Evolutionary conservation across 805 yeast species (phyloP), one percentile per base, ranked within the genome.

Genomic region (Teunomyces funiuensis): DNA sequence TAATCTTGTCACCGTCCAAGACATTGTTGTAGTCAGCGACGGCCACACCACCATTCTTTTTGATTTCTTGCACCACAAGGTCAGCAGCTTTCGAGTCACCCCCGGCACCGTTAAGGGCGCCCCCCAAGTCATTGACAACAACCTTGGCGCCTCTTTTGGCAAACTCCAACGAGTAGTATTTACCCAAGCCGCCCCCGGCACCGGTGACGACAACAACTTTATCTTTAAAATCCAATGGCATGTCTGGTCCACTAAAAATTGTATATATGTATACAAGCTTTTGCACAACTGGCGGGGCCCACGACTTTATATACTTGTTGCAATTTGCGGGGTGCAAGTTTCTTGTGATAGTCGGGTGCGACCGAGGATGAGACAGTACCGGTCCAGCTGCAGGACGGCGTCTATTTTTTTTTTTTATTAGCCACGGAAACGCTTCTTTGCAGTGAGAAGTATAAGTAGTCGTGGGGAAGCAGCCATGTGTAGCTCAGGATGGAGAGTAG

Each of bases 101-200:
- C 33, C 77, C 82, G 18, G 87, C 88, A 37, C 97, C 97, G 18
- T 75, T 69, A 40, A 87, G 69, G 17, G 90, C 73, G 22, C 96
- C 95, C 42, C 97, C 97, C 46, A 91, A 74, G 65, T 91, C 99
- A 61, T 91, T 91, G 23, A 91, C 96, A 18, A 91, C 96, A 27
- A 91, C 97, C 54, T 84, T 83, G 46, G 97, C 99, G 26, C 98
- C 98, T 52, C 96, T 76, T 44, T 80, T 71, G 31, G 95, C 98
- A 65, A 76, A 91, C 53, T 85, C 88, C 23, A 88, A 68, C 4
- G 97, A 95, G 65, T 91, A 91, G 37, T 81, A 81, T 55, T 77
- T 85, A 17, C 99, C 99, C 33, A 91, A 76, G 14, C 98, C 99
- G 52, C 97, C 98, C 50, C 99, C 99, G 36, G 97, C 93, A 25